Evolutionary conservation across 352 stramenopile species (phyloP).

Genomic region (Blastocystis sp.): DNA sequence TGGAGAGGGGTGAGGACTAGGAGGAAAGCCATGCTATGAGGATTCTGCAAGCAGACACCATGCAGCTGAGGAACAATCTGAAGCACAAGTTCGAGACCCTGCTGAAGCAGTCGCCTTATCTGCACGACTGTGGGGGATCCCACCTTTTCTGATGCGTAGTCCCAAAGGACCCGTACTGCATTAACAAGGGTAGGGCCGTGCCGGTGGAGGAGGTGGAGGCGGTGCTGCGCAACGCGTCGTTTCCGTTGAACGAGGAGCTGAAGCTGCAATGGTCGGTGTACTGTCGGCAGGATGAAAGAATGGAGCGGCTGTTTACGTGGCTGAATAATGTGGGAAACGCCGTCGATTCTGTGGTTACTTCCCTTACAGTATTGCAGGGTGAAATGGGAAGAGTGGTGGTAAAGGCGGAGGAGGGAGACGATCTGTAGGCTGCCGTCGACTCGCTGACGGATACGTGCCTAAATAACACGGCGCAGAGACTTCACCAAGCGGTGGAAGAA

Average conservation of each 20-base stretch:
- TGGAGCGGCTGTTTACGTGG: background rate
- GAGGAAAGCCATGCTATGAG: too few species aligned
- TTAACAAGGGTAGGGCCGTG: too few species aligned
- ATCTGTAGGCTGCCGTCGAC: background rate
- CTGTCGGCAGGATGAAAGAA: background rate
- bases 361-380: background rate
- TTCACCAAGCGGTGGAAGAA: background rate
- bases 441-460: background rate
- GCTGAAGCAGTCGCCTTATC: too few species aligned
- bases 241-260: constrained; percentile 6
- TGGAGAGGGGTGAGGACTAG: too few species aligned
- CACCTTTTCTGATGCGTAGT: too few species aligned
- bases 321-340: background rate
- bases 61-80: too few species aligned
- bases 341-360: background rate
- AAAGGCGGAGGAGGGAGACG: background rate
- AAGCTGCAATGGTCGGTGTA: background rate
- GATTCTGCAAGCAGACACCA: too few species aligned
- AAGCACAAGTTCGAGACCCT: too few species aligned
- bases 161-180: too few species aligned
- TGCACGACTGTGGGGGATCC: too few species aligned
- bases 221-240: background rate
- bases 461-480: background rate
- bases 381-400: background rate
- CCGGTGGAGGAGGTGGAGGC: too few species aligned